A percentile compares a stretch with the other conserved stretches of the same genome.
Evolutionary conservation across 148 eudicot genomes (phyloP).

Genomic region (Cornus controversa): DNA sequence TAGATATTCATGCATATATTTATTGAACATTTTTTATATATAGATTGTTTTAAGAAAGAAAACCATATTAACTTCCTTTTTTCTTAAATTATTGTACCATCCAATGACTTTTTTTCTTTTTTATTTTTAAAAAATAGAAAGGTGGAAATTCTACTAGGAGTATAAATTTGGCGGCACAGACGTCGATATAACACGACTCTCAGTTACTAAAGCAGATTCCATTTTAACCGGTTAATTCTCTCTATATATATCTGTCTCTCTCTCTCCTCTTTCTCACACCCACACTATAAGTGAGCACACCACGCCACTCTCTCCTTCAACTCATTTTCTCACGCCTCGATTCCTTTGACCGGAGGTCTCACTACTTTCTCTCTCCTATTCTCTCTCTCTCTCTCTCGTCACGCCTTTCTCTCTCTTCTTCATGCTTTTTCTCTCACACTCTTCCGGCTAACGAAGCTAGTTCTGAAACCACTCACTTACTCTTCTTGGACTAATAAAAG

Average conservation of each 20-base stretch:
- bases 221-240: too few relatives aligned
- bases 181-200: background rate
- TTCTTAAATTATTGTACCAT: too few relatives aligned
- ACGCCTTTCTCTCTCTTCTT: constrained; percentile 5
- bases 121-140: too few relatives aligned
- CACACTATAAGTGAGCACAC: constrained; percentile 18
- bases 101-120: too few relatives aligned
- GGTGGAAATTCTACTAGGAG: background rate
- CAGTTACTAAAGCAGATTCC: background rate
- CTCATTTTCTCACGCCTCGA: background rate
- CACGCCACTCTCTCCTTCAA: constrained; percentile 9
- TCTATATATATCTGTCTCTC: too few relatives aligned
- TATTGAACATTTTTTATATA: too few relatives aligned
- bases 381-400: background rate
- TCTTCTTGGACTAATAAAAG: background rate
- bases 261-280: constrained; percentile 1
- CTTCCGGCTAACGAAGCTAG: constrained; percentile 6
- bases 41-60: too few relatives aligned
- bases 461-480: background rate
- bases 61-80: too few relatives aligned
- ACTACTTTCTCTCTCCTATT: background rate
- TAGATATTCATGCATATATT: too few relatives aligned
- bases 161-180: background rate
- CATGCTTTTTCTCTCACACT: too few relatives aligned
- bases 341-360: constrained; percentile 14